Evolutionary conservation across 2,329 filamentous ascomycete genomes (phyloP), one percentile per base, ranked within the genome.

Genomic region (Colletotrichum aenigma): DNA sequence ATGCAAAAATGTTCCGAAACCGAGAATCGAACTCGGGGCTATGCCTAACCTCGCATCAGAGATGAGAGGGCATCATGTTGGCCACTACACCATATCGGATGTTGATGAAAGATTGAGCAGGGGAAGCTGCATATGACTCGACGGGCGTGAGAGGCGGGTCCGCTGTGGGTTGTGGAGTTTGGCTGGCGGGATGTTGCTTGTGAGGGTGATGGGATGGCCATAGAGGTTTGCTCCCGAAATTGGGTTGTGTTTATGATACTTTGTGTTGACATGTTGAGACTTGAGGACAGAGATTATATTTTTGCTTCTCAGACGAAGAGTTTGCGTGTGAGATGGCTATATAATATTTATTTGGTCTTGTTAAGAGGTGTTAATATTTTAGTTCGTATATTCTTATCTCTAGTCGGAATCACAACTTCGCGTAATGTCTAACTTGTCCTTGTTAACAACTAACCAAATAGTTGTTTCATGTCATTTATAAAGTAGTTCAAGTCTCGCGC

Each of bases 11-110:
- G 12, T 71, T 71, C 68, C 68, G 12, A 56, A 72, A 48, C 70
- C 70, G 70, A 73, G 70, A 73, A 73, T 73, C 70, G 72, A 75
- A 72, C 72, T 75, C 72, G 72, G 72, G 72, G 72, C 61, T 75
- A 72, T 75, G 69, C 69, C 72, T 71, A 58, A 64, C 69, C 69
- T 72, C 55, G 55, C 72, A 12, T 32, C 55, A 13, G 6, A 3
- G 10, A 36, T 75, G 72, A 72, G 69, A 75, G 72, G 72, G 72
- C 72, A 75, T 75, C 69, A 75, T 75, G 72, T 75, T 75, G 62
- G 72, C 69, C 69, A 75, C 72, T 75, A 72, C 72, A 72, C 72
- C 69, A 72, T 72, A 72, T 75, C 72, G 72, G 72, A 74, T 62
- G 3, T 69, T 8, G 26, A 16, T 32, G 32, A 0, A 8, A 4